phyloP scores from a whole-genome alignment of 768 basidiomycete genomes.

The Boletus rubropictus region DNA sequence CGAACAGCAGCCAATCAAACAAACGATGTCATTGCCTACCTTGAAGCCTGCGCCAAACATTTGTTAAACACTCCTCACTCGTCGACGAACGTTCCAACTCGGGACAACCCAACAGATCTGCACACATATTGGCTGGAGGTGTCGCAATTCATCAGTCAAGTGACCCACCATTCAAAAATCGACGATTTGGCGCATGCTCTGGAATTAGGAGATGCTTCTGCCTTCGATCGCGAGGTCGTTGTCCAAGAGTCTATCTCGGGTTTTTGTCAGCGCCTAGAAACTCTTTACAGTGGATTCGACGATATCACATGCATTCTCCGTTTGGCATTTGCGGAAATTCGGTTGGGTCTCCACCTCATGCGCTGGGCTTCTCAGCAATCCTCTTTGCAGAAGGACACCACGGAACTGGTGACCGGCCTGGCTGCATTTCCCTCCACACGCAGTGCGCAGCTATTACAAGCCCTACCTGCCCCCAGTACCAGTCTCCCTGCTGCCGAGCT shows the following conservation, averaged over 20 bases:
- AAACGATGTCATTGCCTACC: conserved; percentile 45
- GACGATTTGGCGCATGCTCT: conserved; percentile 40
- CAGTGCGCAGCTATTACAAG: conserved; percentile 36
- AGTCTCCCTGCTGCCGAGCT: conserved; percentile 25
- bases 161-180: conserved; percentile 45
- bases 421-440: conserved; percentile 50
- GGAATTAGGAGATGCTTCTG: conserved; percentile 33
- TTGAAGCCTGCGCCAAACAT: conserved; percentile 35
- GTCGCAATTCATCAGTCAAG: conserved; percentile 61
- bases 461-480: conserved; percentile 10
- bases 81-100: conserved; percentile 28
- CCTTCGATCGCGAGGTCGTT: conserved; percentile 55
- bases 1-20: conserved; percentile 49
- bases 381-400: conserved; percentile 15
- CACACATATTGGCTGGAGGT: conserved; percentile 74
- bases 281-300: conserved; percentile 59
- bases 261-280: conserved; percentile 67
- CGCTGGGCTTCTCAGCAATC: conserved; percentile 24
- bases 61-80: conserved; percentile 21
- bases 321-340: conserved; percentile 57
- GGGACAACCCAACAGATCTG: conserved; percentile 44
- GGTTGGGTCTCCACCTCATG: conserved; percentile 65
- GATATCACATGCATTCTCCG: conserved; percentile 70
- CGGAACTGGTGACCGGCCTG: conserved; percentile 31
- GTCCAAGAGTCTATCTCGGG: conserved; percentile 75